These are phyloP conservation scores for Monosporozyma unispora DNA, from an alignment of 805 yeast species.

Conservation along the genomic window DNA sequence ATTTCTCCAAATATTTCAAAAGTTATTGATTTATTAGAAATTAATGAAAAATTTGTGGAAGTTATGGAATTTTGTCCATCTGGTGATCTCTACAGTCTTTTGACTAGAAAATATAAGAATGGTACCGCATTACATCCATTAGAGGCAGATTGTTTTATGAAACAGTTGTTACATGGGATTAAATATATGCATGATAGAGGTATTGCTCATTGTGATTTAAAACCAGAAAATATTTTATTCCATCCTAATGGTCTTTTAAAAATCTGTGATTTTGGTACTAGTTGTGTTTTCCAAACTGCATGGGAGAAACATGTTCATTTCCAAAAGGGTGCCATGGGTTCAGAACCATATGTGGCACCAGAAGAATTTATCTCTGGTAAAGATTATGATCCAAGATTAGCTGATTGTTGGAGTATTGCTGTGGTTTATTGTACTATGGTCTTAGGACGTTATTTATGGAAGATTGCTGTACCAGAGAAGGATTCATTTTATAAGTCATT, in stretches of 20 bases:
- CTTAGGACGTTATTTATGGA: constrained; percentile 87
- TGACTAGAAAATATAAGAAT: constrained; percentile 42
- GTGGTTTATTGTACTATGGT: constrained; percentile 70
- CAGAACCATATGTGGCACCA: constrained; percentile 88
- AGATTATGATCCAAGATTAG: constrained; percentile 65
- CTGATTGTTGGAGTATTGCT: constrained; percentile 87
- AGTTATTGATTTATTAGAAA: constrained; percentile 69
- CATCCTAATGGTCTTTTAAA: constrained; percentile 58
- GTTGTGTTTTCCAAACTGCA: constrained; percentile 82
- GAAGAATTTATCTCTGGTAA: constrained; percentile 57
- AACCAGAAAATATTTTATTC: constrained; percentile 76
- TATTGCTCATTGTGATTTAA: constrained; percentile 87
- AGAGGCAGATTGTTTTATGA: constrained; percentile 85
- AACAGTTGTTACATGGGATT: constrained; percentile 75
- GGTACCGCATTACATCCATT: constrained; percentile 42
- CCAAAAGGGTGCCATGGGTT: constrained; percentile 69
- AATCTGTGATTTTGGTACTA: constrained; percentile 82
- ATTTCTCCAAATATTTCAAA: constrained; percentile 54
- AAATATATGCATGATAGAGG: constrained; percentile 85
- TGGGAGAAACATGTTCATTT: constrained; percentile 73
- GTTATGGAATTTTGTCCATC: constrained; percentile 92
- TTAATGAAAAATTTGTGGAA: constrained; percentile 68
- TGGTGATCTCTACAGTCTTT: constrained; percentile 57
- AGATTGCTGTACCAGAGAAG: constrained; percentile 55
- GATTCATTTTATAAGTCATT: constrained; percentile 39